These are phyloP conservation scores for Logfia minima DNA, from an alignment of 129 eudicot genomes.

Conservation along the genomic window DNA sequence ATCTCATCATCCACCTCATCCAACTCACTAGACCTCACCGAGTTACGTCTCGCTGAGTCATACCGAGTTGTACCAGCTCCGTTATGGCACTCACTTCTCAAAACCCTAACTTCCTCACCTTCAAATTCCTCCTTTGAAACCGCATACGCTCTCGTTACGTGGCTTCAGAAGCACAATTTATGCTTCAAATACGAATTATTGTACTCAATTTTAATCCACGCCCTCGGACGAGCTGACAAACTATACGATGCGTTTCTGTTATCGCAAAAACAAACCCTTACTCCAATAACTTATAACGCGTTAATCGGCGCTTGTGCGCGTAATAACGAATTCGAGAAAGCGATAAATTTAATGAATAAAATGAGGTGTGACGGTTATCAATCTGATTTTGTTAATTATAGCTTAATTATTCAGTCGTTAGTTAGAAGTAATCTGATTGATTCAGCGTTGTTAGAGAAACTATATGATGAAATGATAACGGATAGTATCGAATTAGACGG, in stretches of 20 bases:
- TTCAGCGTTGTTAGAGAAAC: slow-evolving; percentile 43
- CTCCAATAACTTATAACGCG: slow-evolving; percentile 85
- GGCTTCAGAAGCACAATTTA: slow-evolving; percentile 79
- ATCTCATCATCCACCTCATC: slow-evolving; percentile 19
- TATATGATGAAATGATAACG: slow-evolving; percentile 57
- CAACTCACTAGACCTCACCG: slow-evolving; percentile 51
- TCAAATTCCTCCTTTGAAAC: slow-evolving; percentile 36
- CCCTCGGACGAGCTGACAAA: slow-evolving; percentile 73
- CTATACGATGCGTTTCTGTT: slow-evolving; percentile 82
- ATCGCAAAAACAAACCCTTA: slow-evolving; percentile 61
- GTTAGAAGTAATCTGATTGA: slow-evolving; percentile 55
- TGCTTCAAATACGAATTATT: slow-evolving; percentile 78
- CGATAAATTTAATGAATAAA: slow-evolving; percentile 66
- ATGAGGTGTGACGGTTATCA: slow-evolving; percentile 78
- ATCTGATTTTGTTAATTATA: slow-evolving; percentile 79
- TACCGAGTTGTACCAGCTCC: slow-evolving; percentile 88
- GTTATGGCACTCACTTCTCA: slow-evolving; percentile 78
- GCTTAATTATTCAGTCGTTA: slow-evolving; percentile 67
- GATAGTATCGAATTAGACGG: slow-evolving; percentile 74
- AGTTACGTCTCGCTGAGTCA: slow-evolving; percentile 69
- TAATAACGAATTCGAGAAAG: slow-evolving; percentile 74
- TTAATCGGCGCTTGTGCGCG: slow-evolving; percentile 91
- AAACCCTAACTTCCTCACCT: slow-evolving; percentile 48
- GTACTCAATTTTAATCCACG: slow-evolving; percentile 78
- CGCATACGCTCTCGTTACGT: slow-evolving; percentile 64